These are phyloP conservation scores for Ophiocordyceps camponoti-rufipedis DNA, from an alignment of 2,329 filamentous ascomycete species.

Conservation along the genomic window DNA sequence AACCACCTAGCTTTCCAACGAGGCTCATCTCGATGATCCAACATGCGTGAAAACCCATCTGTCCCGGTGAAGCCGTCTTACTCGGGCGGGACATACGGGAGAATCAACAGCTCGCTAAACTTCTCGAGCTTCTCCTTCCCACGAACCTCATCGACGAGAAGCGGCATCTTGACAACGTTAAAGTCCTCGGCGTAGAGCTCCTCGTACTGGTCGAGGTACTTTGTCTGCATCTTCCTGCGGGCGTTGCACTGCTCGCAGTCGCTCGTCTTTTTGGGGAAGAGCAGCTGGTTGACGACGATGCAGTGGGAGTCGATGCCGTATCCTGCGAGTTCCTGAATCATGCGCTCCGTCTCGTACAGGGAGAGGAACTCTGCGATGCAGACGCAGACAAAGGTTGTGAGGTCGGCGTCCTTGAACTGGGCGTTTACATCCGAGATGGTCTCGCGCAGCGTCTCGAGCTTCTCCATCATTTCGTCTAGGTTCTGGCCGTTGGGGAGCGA, in stretches of 20 bases:
- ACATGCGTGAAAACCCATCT: background rate
- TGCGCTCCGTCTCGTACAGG: slow-evolving; percentile 95
- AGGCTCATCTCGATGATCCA: background rate
- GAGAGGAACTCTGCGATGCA: slow-evolving; percentile 96
- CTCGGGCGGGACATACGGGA: slow-evolving; percentile 53
- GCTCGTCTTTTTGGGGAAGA: slow-evolving; percentile 76
- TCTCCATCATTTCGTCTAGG: slow-evolving; percentile 79
- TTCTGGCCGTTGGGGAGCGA: slow-evolving; percentile 78
- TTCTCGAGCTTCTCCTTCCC: slow-evolving; percentile 87
- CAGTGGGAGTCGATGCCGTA: slow-evolving; percentile 93
- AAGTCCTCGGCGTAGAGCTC: slow-evolving; percentile 92
- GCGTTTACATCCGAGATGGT: slow-evolving; percentile 93
- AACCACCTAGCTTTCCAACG: background rate
- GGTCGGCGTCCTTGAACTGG: slow-evolving; percentile 91
- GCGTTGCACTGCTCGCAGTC: slow-evolving; percentile 92
- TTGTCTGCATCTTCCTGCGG: slow-evolving; percentile 94
- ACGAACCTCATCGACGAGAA: slow-evolving; percentile 86
- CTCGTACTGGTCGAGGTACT: slow-evolving; percentile 96
- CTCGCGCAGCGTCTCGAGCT: slow-evolving; percentile 82
- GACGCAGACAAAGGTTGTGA: slow-evolving; percentile 95
- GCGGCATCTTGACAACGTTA: slow-evolving; percentile 95
- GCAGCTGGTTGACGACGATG: slow-evolving; percentile 94
- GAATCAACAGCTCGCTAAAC: slow-evolving; percentile 72
- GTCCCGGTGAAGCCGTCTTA: slow-evolving; percentile 6
- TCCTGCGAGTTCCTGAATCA: slow-evolving; percentile 92